Conservation (phyloP, 1,284 basidiomycete species). For the Irpex sp. region DNA sequence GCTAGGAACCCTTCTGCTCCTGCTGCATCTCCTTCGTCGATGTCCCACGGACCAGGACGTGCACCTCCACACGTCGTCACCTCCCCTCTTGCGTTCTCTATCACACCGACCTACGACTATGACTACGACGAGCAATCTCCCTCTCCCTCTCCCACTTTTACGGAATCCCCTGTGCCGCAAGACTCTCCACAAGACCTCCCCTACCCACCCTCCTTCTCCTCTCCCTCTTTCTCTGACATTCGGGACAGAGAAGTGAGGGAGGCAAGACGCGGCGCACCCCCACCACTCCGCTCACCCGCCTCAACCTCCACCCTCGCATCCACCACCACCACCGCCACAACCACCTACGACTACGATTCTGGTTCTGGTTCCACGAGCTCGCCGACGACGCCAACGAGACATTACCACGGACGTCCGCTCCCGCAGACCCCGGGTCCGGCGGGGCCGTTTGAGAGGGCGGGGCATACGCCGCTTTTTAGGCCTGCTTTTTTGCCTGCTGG, state of each 20-base stretch:
- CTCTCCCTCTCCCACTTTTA: neutral
- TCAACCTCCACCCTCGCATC: constrained; percentile 2
- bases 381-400: constrained; percentile 17
- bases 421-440: constrained; percentile 24
- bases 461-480: neutral
- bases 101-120: neutral
- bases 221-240: too few relatives aligned
- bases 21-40: neutral
- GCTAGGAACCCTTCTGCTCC: neutral
- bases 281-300: constrained; percentile 1
- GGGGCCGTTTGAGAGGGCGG: constrained; percentile 14
- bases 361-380: constrained; percentile 21
- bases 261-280: neutral
- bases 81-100: neutral
- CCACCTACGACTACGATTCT: constrained; percentile 9
- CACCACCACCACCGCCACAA: too few relatives aligned
- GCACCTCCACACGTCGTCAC: neutral
- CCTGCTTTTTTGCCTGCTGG: neutral
- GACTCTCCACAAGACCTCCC: neutral
- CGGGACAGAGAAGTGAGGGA: too few relatives aligned
- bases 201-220: too few relatives aligned
- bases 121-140: neutral
- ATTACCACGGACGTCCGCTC: constrained; percentile 32
- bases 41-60: neutral
- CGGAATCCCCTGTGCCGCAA: neutral